Base-by-base conservation (phyloP, 208 protist species). In the Angomonas ambiguus region DNA sequence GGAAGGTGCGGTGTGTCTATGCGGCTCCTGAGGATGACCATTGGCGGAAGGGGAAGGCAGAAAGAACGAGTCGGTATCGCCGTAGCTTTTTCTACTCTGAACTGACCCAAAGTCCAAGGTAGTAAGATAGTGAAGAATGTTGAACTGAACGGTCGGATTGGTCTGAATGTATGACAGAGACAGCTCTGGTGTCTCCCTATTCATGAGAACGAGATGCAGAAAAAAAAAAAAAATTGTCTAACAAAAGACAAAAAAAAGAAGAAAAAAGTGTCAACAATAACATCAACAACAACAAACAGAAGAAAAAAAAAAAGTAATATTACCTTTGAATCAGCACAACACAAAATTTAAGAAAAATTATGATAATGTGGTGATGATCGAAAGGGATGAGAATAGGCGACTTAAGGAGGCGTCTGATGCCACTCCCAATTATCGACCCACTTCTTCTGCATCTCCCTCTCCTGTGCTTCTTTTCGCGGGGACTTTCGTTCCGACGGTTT, bases 361-460 rank as follows among this genome's bases (percentile, higher is more conserved):
- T n/a, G n/a, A n/a, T n/a, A 41, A 41, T 13, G 35, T 41, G 13
- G 13, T 13, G 35, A 13, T 41, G 35, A 41, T 41, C 8, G 35
- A 13, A 13, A 41, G 13, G 8, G 35, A 13, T 41, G 35, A 41
- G 35, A 41, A 41, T 13, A 5, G 8, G 8, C 5, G 5, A 5
- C 35, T 41, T 41, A 41, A 13, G 13, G 5, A 41, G 5, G 35
- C 13, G 35, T 18, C 5, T 41, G 5, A 42, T 62, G 56, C 56
- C 56, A 62, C 30, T 62, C 5, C 56, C 28, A 25, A 13, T 31
- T 22, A n/a, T 33, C 56, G 24, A 32, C 24, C 56, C 56, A 62
- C n/a, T 62, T 42, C 33, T 62, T 62, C 20, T 16, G 56, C n/a
- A 62, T 31, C 5, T 2, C 31, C 1, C 31, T 32, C 22, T 42